phyloP scores from a whole-genome alignment of 106 monocot species.

The Dendrobium catenatum region DNA sequence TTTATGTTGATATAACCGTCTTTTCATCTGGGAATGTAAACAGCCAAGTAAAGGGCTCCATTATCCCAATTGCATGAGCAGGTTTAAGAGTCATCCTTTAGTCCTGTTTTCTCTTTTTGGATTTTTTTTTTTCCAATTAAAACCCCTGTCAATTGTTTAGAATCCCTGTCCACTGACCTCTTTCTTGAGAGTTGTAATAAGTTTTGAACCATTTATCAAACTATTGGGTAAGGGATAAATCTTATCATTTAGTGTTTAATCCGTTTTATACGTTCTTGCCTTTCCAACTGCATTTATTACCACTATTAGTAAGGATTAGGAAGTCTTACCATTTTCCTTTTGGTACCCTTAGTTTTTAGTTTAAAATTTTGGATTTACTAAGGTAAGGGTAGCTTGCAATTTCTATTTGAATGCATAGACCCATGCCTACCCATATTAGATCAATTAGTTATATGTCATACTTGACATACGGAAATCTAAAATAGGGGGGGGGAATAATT shows the following conservation, averaged over 20 bases:
- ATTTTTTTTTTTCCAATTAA: neutral
- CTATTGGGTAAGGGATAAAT: neutral
- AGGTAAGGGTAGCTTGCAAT: neutral
- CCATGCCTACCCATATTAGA: neutral
- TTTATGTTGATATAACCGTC: neutral
- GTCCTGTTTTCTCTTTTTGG: neutral
- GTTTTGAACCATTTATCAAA: neutral
- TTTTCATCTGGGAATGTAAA: neutral
- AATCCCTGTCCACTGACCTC: neutral
- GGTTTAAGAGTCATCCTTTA: neutral
- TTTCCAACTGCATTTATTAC: neutral
- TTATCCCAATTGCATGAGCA: neutral
- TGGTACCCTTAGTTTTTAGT: neutral
- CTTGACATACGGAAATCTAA: neutral
- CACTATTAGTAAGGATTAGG: neutral
- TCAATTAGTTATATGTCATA: neutral
- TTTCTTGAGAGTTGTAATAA: neutral
- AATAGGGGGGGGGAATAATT: neutral
- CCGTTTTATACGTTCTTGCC: neutral
- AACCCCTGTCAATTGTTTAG: neutral
- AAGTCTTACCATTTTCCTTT: neutral
- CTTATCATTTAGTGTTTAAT: neutral
- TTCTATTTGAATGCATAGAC: neutral
- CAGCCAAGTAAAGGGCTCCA: neutral
- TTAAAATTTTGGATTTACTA: neutral